Conservation (phyloP, 1,139 yeast genomes). For the Kluyveromyces sp. region DNA sequence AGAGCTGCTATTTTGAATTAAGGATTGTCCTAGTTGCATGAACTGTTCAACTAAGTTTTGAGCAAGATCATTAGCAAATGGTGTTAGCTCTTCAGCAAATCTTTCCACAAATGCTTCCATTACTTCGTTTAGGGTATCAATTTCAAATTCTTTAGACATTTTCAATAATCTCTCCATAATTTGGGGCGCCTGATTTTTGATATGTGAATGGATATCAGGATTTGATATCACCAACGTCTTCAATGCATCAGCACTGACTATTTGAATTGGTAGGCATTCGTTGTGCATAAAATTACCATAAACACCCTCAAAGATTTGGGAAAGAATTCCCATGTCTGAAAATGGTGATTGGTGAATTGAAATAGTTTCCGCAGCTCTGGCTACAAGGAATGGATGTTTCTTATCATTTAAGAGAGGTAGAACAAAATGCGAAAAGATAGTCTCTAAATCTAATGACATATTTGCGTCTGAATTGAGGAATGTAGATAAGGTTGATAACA, state of each 20-base stretch:
- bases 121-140: slow-evolving; percentile 77
- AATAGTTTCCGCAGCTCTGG: slow-evolving; percentile 77
- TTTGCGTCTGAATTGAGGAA: slow-evolving; percentile 49
- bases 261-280: slow-evolving; percentile 61
- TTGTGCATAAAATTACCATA: slow-evolving; percentile 31
- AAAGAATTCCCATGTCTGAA: slow-evolving; percentile 44
- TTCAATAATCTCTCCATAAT: slow-evolving; percentile 75
- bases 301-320: slow-evolving; percentile 56
- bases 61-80: slow-evolving; percentile 85
- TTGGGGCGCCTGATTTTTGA: slow-evolving; percentile 65
- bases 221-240: slow-evolving; percentile 67
- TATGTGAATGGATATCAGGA: slow-evolving; percentile 54
- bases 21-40: slow-evolving; percentile 59
- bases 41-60: slow-evolving; percentile 72
- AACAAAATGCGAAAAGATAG: slow-evolving; percentile 55
- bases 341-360: slow-evolving; percentile 52
- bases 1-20: slow-evolving; percentile 39
- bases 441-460: slow-evolving; percentile 56
- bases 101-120: slow-evolving; percentile 93
- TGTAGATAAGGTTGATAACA: slow-evolving; percentile 64
- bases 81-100: slow-evolving; percentile 81
- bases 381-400: slow-evolving; percentile 63
- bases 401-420: slow-evolving; percentile 58
- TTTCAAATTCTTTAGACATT: slow-evolving; percentile 73
- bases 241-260: slow-evolving; percentile 82